Conservation (phyloP, 2,329 filamentous ascomycete genomes). For the Orbilia blumenaviensis region DNA sequence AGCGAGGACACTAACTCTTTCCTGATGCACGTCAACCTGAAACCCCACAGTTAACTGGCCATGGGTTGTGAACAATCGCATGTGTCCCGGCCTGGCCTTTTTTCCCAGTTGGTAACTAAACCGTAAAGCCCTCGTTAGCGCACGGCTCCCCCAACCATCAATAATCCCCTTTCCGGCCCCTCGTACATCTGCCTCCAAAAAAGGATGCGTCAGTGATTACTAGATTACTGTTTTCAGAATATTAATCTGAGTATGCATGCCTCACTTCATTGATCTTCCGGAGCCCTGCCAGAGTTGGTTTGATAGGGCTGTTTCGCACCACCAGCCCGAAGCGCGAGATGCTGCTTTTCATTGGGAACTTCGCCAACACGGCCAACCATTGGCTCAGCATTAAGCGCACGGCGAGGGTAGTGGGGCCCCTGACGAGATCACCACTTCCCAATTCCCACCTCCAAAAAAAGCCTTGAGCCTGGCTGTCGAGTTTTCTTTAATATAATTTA, state of each 20-base stretch:
- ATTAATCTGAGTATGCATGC: not conserved
- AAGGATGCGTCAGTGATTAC: too few relatives aligned
- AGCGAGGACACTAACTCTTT: constrained; percentile 17
- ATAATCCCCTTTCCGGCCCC: too few relatives aligned
- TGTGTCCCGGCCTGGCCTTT: not conserved
- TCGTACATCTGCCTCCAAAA: too few relatives aligned
- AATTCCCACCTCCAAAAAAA: not conserved
- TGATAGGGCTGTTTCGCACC: constrained; percentile 47
- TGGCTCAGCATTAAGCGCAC: constrained; percentile 47
- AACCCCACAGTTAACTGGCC: constrained; percentile 18
- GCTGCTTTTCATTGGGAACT: constrained; percentile 40
- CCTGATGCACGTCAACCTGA: constrained; percentile 51
- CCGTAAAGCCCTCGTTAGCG: constrained; percentile 10
- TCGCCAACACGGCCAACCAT: constrained; percentile 23
- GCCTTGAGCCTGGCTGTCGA: too few relatives aligned
- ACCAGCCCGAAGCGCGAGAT: constrained; percentile 38
- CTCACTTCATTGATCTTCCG: too few relatives aligned
- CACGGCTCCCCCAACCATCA: constrained; percentile 13
- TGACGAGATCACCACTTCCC: not conserved
- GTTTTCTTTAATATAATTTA: constrained; percentile 3
- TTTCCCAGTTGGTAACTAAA: constrained; percentile 12
- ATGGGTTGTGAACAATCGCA: too few relatives aligned
- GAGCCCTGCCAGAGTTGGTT: not conserved
- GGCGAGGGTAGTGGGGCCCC: constrained; percentile 3
- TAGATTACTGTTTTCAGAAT: too few relatives aligned